Evolutionary conservation across 345 rosid species (phyloP), one percentile per base, ranked within the genome.

Genomic region (Euphorbia pulcherrima): DNA sequence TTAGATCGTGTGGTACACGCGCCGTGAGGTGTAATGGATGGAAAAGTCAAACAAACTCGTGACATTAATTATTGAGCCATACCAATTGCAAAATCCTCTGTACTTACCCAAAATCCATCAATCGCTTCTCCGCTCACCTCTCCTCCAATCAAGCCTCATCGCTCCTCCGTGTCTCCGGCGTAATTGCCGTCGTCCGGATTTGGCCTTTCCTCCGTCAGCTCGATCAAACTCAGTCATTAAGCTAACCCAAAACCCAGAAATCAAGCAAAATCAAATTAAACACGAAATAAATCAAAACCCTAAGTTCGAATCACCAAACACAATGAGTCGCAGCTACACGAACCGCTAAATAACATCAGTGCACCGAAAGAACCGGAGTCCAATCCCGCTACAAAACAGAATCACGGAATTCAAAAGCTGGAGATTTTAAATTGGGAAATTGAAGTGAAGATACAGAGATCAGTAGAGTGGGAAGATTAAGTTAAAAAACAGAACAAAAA

Each of bases 111-210:
- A 83, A 62, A 61, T 86, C 88, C 77, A 48, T 73, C 74, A 68
- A 74, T 33, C 97, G 97, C 61, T 94, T 94, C 88, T 87, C 97
- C 69, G 96, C 91, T 68, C 82, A 72, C 23, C 86, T 94, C 72
- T 77, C 92, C 2, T 55, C 81, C 56, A 3, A 52, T 27, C 95
- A 91, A 28, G 88, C 86, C 1, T 67, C 71, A 11, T 53, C 44
- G 14, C 85, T 91, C 62, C 79, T 76, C 39, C 74, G 70, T 33
- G 13, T 68, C 60, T 84, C 87, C 1, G 86, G 90, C 8, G 66
- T 93, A 64, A 80, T 93, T 62, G 85, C 92, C 26, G 87, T 88
- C 39, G 44, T 81, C 65, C 88, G 39, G 60, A 11, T 51, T 72
- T 20, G 95, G 94, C 20, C 90, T 94, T 56, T 91, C 47, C 65